Evolutionary conservation across 2,329 filamentous ascomycete species (phyloP), one percentile per base, ranked within the genome.

Genomic region (Neofusicoccum parvum): DNA sequence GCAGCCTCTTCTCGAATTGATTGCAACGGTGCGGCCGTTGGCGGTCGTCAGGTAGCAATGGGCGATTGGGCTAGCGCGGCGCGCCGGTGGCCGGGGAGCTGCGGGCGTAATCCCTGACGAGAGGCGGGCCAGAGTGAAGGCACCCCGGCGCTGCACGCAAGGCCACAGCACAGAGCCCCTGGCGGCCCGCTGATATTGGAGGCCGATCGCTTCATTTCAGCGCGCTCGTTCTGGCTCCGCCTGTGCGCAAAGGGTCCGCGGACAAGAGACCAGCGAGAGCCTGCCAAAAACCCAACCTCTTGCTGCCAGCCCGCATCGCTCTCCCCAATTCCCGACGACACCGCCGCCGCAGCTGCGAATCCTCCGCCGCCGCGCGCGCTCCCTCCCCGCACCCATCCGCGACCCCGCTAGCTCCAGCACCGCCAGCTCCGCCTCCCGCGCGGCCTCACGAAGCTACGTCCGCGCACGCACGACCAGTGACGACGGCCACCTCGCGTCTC

Each of bases 151-250:
- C 51, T 56, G 51, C 51, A 56, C 54, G 54, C 54, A 58, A 58
- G 20, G 32, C 56, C 39, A 23, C 56, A 46, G 59, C 59, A 62
- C 59, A 11, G 59, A 20, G 36, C 46, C 59, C 45, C 34, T 12
- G 34, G 45, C 34, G 59, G 59, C 59, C 59, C 46, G 34, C 10
- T 32, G 59, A 62, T 62, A 62, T 62, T 62, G 59, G 59, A 62
- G 59, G 59, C 59, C 59, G 59, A 62, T 62, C 59, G 59, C 56
- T 48, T 62, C 59, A 62, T 62, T 62, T 62, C 59, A 50, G 23
- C 48, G 46, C 32, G 48, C 45, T 51, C 59, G 59, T 51, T 50
- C 48, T 62, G 59, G 59, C 45, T 39, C 41, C 32, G 53, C 39
- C 53, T 58, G 53, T 45, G 36, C 51, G 45, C 23, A 39, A 39